phyloP scores from a whole-genome alignment of 441 rosid species.

The Breynia disticha region DNA sequence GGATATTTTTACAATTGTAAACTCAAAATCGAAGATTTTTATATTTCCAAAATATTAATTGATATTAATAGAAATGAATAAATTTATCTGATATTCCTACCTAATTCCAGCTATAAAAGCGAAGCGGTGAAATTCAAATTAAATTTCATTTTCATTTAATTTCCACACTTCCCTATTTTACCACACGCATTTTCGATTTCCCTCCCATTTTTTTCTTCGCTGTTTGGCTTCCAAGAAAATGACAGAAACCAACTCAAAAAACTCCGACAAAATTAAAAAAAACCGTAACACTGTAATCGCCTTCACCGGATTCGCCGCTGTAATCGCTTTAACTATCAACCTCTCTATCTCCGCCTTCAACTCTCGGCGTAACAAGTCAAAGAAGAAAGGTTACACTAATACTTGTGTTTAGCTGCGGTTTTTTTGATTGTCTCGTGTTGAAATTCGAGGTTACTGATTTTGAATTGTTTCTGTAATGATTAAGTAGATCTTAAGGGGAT shows the following conservation, averaged over 20 bases:
- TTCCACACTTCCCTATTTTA: no score
- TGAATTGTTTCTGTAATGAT: conserved; percentile 2
- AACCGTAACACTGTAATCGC: conserved; percentile 36
- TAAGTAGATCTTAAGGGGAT: conserved; percentile 69
- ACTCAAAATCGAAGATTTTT: no score
- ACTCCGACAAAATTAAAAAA: conserved; percentile 25
- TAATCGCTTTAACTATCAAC: conserved; percentile 49
- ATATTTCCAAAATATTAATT: no score
- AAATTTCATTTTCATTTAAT: no score
- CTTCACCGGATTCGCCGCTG: conserved; percentile 70
- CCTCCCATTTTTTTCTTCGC: conserved; percentile 3
- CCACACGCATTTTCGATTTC: neutral
- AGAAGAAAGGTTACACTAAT: conserved; percentile 39
- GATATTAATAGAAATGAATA: no score
- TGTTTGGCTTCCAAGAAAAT: conserved; percentile 20
- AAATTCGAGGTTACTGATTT: neutral
- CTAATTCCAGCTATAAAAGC: no score
- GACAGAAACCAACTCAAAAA: conserved; percentile 32
- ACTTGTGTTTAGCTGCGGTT: neutral
- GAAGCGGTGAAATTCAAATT: no score
- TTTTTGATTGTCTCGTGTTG: neutral
- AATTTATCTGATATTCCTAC: no score
- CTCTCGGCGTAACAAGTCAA: conserved; percentile 35
- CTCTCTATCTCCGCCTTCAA: conserved; percentile 59
- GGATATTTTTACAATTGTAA: no score